Percentiles rank a stretch among this genome's conserved stretches.
Conservation (phyloP, 2,329 filamentous ascomycete species). For the Hymenoscyphus fraxineus region DNA sequence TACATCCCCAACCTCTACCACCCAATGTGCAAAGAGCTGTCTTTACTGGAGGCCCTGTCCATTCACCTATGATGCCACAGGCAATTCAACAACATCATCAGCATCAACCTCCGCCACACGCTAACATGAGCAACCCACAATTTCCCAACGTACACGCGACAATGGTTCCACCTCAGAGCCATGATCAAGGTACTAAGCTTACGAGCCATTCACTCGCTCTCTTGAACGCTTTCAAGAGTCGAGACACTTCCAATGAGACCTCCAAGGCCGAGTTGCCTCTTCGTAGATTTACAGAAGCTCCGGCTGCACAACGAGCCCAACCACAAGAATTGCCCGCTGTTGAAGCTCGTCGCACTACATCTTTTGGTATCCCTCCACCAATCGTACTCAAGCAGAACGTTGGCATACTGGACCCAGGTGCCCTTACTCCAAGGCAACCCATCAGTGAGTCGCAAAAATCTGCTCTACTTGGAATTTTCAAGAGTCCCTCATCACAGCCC, state of each 20-base stretch:
- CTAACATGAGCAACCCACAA: conserved; percentile 23
- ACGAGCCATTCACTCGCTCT: conserved; percentile 43
- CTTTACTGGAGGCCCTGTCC: conserved; percentile 40
- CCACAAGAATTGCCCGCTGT: conserved; percentile 32
- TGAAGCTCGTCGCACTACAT: conserved; percentile 19
- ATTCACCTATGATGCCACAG: conserved; percentile 33
- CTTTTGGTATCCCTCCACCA: conserved; percentile 7
- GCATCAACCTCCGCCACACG: conserved; percentile 11
- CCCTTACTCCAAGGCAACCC: conserved; percentile 21
- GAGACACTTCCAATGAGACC: conserved; percentile 21
- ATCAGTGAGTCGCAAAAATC: conserved; percentile 31
- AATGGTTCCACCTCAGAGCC: conserved; percentile 27
- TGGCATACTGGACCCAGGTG: conserved; percentile 13
- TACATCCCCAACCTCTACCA: conserved; percentile 40
- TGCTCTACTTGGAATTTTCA: conserved; percentile 32
- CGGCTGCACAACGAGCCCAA: conserved; percentile 7
- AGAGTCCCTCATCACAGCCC: conserved; percentile 27
- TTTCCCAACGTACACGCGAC: conserved; percentile 30
- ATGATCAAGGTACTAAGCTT: conserved; percentile 33
- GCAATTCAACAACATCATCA: conserved; percentile 27
- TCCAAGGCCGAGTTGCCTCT: conserved; percentile 19
- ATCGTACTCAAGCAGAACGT: conserved; percentile 11
- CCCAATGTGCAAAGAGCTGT: conserved; percentile 53
- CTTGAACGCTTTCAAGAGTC: conserved; percentile 43
- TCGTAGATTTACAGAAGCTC: conserved; percentile 17